A percentile compares a stretch with the other conserved stretches of the same genome.
These are phyloP conservation scores for Jamesozyma lodderae DNA, from an alignment of 805 yeast species.

Conservation along the genomic window DNA sequence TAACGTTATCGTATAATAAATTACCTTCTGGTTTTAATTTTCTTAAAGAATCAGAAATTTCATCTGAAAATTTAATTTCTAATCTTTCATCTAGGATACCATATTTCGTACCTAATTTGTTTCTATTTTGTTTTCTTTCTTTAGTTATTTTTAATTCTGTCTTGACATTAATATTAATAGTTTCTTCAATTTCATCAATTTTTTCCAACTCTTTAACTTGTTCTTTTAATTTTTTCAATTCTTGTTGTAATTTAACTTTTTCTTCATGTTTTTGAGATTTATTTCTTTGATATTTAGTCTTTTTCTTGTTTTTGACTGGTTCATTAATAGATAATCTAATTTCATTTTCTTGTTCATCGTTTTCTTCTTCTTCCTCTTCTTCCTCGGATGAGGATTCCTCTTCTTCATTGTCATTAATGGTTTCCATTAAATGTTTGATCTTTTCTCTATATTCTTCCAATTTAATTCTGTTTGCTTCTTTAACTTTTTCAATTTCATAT, in stretches of 20 bases:
- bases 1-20: conserved; percentile 71
- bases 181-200: conserved; percentile 31
- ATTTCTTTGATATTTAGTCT: conserved; percentile 72
- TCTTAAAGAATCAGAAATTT: conserved; percentile 76
- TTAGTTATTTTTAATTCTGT: conserved; percentile 17
- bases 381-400: conserved; percentile 32
- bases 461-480: conserved; percentile 53
- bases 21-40: conserved; percentile 86
- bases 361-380: conserved; percentile 31
- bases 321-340: conserved; percentile 59
- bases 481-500: conserved; percentile 51
- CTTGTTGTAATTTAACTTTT: conserved; percentile 43
- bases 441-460: conserved; percentile 55
- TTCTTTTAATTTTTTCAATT: conserved; percentile 49
- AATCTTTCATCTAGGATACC: conserved; percentile 40
- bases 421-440: conserved; percentile 56
- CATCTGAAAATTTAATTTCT: conserved; percentile 82
- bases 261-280: conserved; percentile 55
- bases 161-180: conserved; percentile 17
- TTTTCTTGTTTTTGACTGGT: conserved; percentile 57
- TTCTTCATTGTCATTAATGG: conserved; percentile 51
- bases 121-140: conserved; percentile 29
- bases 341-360: conserved; percentile 27
- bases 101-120: conserved; percentile 38
- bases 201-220: conserved; percentile 53